Evolutionary conservation across 78 protist species (phyloP), one percentile per base, ranked within the genome.

Genomic region (Cavenderia fasciculata): DNA sequence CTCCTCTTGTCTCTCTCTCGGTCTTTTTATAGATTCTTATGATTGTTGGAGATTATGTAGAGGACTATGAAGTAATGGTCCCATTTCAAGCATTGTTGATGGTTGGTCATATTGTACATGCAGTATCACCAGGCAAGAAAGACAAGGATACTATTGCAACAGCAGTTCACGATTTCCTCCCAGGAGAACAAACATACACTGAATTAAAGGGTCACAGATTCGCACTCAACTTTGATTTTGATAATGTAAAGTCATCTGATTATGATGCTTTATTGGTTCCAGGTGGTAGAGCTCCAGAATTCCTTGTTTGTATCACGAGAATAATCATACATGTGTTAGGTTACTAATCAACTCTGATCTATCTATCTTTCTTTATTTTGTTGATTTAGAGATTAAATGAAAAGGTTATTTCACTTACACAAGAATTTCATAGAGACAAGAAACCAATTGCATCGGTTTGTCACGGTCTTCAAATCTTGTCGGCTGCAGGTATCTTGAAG

Each of bases 151-250:
- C 25, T 68, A 40, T 75, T 59, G 49, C 44, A 19, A 43, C 94
- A 18, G 85, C 86, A 11, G 66, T 87, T 4, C 94, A 87, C n/a
- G 94, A 87, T 11, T 87, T 87, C 70, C 21, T 82, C 12, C 88
- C 85, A 61, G 82, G 94, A 10, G 88, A 87, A 59, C 94, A 87
- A 41, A 87, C 94, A 8, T 87, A 87, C 43, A 72, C 94, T 27
- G 94, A 87, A 69, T 10, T 59, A 4, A 31, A 74, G 23, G 94
- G 94, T 14, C 94, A 87, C 5, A 34, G 86, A 38, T 61, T 87
- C 43, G 34, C 19, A 46, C n/a, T 87, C 16, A 87, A 71, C 21
- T 49, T 33, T 29, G 68, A 68, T 51, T 87, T 87, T 40, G 93
- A 74, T 61, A n/a, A 61, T 29, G 86, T 62, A 10, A 34, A 27